These are phyloP conservation scores for Mycena albidolilacea DNA, from an alignment of 768 basidiomycete species.

Conservation along the genomic window DNA sequence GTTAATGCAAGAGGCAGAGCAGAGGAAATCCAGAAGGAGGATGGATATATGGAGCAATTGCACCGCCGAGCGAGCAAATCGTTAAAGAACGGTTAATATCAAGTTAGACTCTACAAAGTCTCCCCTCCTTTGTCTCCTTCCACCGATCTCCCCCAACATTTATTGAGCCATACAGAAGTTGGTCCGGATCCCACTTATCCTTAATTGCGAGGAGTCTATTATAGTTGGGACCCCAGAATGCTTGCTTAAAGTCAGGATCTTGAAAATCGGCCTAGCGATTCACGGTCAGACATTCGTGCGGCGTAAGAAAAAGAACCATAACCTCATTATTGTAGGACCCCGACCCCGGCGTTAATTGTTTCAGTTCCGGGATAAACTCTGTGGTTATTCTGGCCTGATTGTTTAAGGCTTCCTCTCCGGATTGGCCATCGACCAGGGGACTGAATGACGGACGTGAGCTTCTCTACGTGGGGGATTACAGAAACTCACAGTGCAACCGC, in stretches of 20 bases:
- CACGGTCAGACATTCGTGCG: background rate
- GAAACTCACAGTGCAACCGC: background rate
- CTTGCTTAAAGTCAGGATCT: conserved; percentile 1
- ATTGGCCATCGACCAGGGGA: background rate
- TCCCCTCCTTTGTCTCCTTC: no score
- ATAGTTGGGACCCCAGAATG: background rate
- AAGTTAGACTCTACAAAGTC: background rate
- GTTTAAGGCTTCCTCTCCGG: background rate
- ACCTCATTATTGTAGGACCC: conserved; percentile 1
- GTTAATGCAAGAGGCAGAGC: no score
- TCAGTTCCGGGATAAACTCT: background rate
- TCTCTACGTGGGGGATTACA: background rate
- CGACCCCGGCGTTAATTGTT: no score
- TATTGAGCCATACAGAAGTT: no score
- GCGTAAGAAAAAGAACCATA: background rate
- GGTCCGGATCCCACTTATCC: background rate
- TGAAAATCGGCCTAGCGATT: background rate
- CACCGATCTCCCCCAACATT: no score
- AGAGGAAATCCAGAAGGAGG: no score
- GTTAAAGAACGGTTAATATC: no score
- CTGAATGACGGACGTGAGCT: background rate
- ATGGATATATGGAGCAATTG: no score
- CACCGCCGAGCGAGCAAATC: no score
- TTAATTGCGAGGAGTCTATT: background rate
- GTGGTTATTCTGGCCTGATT: background rate